Evolutionary conservation across 2,329 filamentous ascomycete genomes (phyloP).

Genomic region (Paramyrothecium sp.): DNA sequence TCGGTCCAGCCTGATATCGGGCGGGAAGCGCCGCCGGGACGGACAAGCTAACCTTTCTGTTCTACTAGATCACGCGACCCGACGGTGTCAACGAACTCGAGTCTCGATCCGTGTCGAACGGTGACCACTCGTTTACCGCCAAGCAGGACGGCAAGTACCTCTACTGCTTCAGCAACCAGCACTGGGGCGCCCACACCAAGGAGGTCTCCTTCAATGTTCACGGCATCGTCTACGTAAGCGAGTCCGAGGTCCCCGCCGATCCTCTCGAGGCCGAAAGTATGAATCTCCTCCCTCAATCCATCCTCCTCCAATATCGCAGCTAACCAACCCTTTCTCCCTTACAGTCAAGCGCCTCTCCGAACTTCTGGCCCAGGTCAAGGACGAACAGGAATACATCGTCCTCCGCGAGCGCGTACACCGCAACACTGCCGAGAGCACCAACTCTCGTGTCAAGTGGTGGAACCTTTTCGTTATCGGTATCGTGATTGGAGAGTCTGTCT

Average conservation of each 20-base stretch:
- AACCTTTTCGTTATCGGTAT: slow-evolving; percentile 93
- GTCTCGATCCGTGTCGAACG: slow-evolving; percentile 79
- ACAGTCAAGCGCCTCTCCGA: slow-evolving; percentile 81
- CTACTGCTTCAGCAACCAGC: slow-evolving; percentile 99
- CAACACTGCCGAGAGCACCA: slow-evolving; percentile 98
- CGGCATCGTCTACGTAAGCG: slow-evolving; percentile 94
- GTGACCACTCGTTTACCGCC: slow-evolving; percentile 90
- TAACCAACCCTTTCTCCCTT: slow-evolving; percentile 5
- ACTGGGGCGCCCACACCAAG: slow-evolving; percentile 94
- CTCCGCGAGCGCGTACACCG: slow-evolving; percentile 92
- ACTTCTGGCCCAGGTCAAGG: slow-evolving; percentile 87
- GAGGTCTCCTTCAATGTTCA: slow-evolving; percentile 99
- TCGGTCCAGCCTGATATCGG: not conserved
- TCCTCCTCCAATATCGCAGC: slow-evolving; percentile 3
- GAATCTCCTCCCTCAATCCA: slow-evolving; percentile 14
- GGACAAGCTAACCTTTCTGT: not conserved
- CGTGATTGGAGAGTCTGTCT: slow-evolving; percentile 86
- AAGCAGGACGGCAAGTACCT: slow-evolving; percentile 81
- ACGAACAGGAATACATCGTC: slow-evolving; percentile 97
- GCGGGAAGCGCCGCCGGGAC: too few relatives aligned
- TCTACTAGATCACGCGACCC: slow-evolving; percentile 72
- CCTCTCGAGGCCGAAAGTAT: slow-evolving; percentile 88
- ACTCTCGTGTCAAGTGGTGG: slow-evolving; percentile 98
- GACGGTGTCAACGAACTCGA: slow-evolving; percentile 72
- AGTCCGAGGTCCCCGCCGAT: slow-evolving; percentile 79